Evolutionary conservation across 805 yeast genomes (phyloP).

Genomic region (Starmerella lactis-condensi): DNA sequence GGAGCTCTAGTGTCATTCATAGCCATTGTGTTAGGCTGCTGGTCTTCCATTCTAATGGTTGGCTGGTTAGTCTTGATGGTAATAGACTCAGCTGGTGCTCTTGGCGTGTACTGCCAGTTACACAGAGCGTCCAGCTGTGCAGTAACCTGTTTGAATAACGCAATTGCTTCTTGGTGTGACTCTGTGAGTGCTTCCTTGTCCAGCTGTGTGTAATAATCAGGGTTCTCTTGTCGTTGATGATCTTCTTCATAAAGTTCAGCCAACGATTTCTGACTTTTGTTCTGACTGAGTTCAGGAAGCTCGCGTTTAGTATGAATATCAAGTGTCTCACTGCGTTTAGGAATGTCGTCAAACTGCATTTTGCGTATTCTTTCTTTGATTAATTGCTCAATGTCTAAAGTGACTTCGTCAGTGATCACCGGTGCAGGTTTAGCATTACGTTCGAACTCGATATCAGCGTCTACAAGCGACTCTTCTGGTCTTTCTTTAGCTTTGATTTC

Average conservation of each 20-base stretch:
- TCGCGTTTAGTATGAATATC: conserved; percentile 7
- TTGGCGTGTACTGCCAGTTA: conserved; percentile 90
- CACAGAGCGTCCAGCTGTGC: conserved; percentile 72
- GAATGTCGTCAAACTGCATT: conserved; percentile 66
- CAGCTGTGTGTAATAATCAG: conserved; percentile 29
- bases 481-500: conserved; percentile 69
- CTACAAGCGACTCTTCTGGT: conserved; percentile 66
- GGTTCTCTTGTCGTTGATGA: conserved; percentile 26
- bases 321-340: conserved; percentile 38
- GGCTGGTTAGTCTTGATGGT: conserved; percentile 71
- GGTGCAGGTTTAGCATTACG: conserved; percentile 93
- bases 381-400: conserved; percentile 74
- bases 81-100: conserved; percentile 61
- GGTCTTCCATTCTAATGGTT: conserved; percentile 82
- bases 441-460: conserved; percentile 67
- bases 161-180: conserved; percentile 62
- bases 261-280: conserved; percentile 67
- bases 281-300: conserved; percentile 54
- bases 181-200: conserved; percentile 45
- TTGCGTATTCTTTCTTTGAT: conserved; percentile 64
- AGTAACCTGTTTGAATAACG: conserved; percentile 40
- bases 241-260: conserved; percentile 89
- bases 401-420: conserved; percentile 71
- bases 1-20: conserved; percentile 45
- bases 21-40: conserved; percentile 75